Evolutionary conservation across 331 rosid genomes (phyloP).

Genomic region (Malus hybrid): DNA sequence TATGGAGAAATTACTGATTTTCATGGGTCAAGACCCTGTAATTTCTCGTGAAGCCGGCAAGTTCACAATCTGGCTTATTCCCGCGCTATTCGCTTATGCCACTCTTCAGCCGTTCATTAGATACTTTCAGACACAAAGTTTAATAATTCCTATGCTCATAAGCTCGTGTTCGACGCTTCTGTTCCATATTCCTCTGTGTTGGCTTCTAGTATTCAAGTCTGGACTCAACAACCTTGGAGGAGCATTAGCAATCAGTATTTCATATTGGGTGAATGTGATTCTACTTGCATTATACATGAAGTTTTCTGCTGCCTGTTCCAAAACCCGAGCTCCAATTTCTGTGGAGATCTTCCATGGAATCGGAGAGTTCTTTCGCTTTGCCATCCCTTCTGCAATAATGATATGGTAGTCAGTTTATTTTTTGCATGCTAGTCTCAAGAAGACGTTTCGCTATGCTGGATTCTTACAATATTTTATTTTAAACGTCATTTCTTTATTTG

Average conservation of each 20-base stretch:
- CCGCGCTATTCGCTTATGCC: conserved; percentile 61
- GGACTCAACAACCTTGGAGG: no score
- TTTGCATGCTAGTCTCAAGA: neutral
- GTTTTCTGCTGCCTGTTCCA: conserved; percentile 41
- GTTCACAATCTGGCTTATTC: conserved; percentile 52
- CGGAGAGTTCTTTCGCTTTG: conserved; percentile 49
- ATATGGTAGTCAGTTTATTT: conserved; percentile 28
- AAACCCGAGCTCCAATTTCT: conserved; percentile 47
- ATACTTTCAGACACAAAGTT: no score
- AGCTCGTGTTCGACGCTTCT: no score
- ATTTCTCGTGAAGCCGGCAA: conserved; percentile 55
- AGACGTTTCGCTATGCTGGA: neutral
- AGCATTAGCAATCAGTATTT: no score
- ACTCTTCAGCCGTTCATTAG: no score
- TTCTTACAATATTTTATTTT: neutral
- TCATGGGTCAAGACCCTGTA: conserved; percentile 69
- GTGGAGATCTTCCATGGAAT: conserved; percentile 50
- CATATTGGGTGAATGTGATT: neutral
- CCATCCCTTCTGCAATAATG: conserved; percentile 62
- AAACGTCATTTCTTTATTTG: no score
- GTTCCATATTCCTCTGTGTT: no score
- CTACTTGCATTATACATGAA: conserved; percentile 52
- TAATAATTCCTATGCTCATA: no score
- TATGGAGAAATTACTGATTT: conserved; percentile 45
- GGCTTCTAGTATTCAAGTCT: no score